Conservation (phyloP, 2,329 filamentous ascomycete genomes). For the Fusarium ramigenum region DNA sequence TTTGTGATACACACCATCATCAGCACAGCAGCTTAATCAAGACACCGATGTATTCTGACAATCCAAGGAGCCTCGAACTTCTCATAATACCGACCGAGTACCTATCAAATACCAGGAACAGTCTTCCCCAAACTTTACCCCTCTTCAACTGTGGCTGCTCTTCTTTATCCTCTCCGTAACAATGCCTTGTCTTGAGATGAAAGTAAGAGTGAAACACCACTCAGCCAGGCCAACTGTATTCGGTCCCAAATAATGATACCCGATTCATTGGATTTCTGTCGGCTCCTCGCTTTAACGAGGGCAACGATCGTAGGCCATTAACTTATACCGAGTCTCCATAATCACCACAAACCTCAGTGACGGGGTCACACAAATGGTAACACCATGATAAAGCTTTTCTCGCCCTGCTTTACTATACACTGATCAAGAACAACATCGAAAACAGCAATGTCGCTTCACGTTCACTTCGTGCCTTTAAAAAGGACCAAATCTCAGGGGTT, state of each 20-base stretch:
- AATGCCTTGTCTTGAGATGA: background rate
- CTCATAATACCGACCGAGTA: background rate
- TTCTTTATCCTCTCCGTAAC: background rate
- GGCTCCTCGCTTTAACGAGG: background rate
- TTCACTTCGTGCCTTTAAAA: background rate
- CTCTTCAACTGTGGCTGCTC: background rate
- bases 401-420: background rate
- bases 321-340: background rate
- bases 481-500: background rate
- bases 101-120: background rate
- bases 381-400: conserved; percentile 20
- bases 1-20: background rate
- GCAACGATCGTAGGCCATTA: background rate
- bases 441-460: background rate
- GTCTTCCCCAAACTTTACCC: background rate
- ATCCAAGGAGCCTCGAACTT: background rate
- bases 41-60: background rate
- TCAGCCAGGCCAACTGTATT: background rate
- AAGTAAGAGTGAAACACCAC: background rate
- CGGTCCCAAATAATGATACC: too few species aligned
- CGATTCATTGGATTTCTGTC: background rate
- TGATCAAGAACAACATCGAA: background rate
- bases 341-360: background rate
- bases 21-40: background rate
- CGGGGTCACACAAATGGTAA: conserved; percentile 20